Base-by-base conservation (phyloP, 148 eudicot species). In the Camellia japonica region DNA sequence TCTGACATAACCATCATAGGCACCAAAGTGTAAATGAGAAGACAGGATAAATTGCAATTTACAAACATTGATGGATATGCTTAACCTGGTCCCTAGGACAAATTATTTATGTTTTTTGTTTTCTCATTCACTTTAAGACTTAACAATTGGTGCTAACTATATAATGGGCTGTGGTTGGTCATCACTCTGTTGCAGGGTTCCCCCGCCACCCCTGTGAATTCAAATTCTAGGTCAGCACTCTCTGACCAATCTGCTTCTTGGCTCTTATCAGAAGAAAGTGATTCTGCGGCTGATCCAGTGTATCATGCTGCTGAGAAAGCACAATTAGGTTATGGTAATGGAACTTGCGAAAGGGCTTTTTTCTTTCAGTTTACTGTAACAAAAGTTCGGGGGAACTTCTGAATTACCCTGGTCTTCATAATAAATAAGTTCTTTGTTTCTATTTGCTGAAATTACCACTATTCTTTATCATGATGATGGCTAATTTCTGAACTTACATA, bases 101-200 rank as follows among this genome's bases (percentile, higher is more conserved):
- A 23, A 73, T 16, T 1, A 11, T 49, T 44, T 68, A 6, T 60
- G 20, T 49, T 19, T 13, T 73, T 73, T 73, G 44, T 30, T 42
- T 19, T 73, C n/a, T 58, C 62, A 73, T 73, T 59, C 75, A 51
- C 62, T 54, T 73, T 55, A 71, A 8, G 55, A 44, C 49, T 43
- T 68, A 56, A n/a, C 9, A 14, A 56, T 44, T 66, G 18, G 10
- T 66, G n/a, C 80, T 81, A 61, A 79, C 69, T 74, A 67, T 79
- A 73, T 47, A 68, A 55, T 79, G 72, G 61, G 59, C 16, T 56
- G 70, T 72, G 47, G 83, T 78, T 79, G 38, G 77, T 79, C 74
- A 49, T 82, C 62, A 77, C 81, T 47, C 85, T 85, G 88, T 64
- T 87, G 82, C 95, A 93, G 93, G 90, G 88, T 81, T 90, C 99